phyloP scores from a whole-genome alignment of 2,329 filamentous ascomycete species.

The Bipolaris cookei region DNA sequence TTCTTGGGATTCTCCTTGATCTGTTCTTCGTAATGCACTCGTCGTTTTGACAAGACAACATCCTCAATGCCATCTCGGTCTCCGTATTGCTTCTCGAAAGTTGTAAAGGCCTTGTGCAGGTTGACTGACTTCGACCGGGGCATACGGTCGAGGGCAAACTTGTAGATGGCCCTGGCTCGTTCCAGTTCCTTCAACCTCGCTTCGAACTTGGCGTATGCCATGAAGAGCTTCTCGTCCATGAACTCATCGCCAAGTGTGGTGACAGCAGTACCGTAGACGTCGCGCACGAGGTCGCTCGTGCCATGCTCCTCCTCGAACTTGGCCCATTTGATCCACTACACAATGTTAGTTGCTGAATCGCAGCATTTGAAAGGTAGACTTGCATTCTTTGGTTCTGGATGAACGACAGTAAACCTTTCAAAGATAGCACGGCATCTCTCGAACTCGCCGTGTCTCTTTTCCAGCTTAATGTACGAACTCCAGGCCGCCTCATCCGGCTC shows the following conservation, averaged over 20 bases:
- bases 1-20: slow-evolving; percentile 94
- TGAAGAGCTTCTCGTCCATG: slow-evolving; percentile 94
- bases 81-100: slow-evolving; percentile 97
- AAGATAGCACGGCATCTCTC: slow-evolving; percentile 91
- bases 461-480: slow-evolving; percentile 94
- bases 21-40: slow-evolving; percentile 92
- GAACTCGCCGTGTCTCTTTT: slow-evolving; percentile 93
- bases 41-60: slow-evolving; percentile 90
- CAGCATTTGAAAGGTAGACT: background rate
- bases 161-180: slow-evolving; percentile 91
- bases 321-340: slow-evolving; percentile 84
- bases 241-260: slow-evolving; percentile 92
- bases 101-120: slow-evolving; percentile 93
- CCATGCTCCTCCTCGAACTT: slow-evolving; percentile 96
- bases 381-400: slow-evolving; percentile 84
- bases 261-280: slow-evolving; percentile 87
- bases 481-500: slow-evolving; percentile 95
- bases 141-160: slow-evolving; percentile 90
- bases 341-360: background rate
- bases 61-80: slow-evolving; percentile 93
- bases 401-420: slow-evolving; percentile 85
- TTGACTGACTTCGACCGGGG: slow-evolving; percentile 83
- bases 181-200: slow-evolving; percentile 95
- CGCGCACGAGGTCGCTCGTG: slow-evolving; percentile 86
- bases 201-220: slow-evolving; percentile 94